phyloP scores from a whole-genome alignment of 2,329 filamentous ascomycete genomes.

The Tympanopsis confertula region DNA sequence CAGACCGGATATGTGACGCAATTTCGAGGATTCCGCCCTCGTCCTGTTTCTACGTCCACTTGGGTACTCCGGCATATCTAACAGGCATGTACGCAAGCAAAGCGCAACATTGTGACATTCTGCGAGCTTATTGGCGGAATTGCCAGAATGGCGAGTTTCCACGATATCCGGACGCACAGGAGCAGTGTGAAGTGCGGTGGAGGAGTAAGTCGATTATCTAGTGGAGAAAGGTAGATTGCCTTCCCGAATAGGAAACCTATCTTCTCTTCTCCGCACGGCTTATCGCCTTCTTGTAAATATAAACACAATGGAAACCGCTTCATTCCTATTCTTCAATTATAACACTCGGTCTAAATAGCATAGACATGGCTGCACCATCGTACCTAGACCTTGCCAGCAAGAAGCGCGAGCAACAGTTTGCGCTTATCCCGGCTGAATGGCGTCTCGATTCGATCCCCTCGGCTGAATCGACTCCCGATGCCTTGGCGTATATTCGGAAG shows the following conservation, averaged over 20 bases:
- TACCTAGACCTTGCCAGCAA: no score
- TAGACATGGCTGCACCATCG: no score
- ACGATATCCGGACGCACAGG: conserved; percentile 18
- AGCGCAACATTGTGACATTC: conserved; percentile 16
- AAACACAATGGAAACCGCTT: background rate
- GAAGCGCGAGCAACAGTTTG: no score
- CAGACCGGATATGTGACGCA: conserved; percentile 19
- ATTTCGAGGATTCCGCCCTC: conserved; percentile 16
- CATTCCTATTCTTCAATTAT: no score
- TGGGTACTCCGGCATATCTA: conserved; percentile 23
- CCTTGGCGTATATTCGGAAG: no score
- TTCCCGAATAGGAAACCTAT: conserved; percentile 12
- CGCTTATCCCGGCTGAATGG: no score
- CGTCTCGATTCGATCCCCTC: no score
- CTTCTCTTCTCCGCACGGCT: no score
- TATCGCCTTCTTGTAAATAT: conserved; percentile 3
- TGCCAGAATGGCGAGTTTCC: conserved; percentile 22
- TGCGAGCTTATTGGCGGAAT: conserved; percentile 23
- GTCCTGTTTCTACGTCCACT: conserved; percentile 24
- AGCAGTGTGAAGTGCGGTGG: conserved; percentile 21
- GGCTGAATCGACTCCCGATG: no score
- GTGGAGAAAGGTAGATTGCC: conserved; percentile 6
- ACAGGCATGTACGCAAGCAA: conserved; percentile 21
- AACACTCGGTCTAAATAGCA: no score
- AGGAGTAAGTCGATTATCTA: conserved; percentile 9